phyloP scores from a whole-genome alignment of 2,329 filamentous ascomycete genomes.

The Cladorrhinum sp. region DNA sequence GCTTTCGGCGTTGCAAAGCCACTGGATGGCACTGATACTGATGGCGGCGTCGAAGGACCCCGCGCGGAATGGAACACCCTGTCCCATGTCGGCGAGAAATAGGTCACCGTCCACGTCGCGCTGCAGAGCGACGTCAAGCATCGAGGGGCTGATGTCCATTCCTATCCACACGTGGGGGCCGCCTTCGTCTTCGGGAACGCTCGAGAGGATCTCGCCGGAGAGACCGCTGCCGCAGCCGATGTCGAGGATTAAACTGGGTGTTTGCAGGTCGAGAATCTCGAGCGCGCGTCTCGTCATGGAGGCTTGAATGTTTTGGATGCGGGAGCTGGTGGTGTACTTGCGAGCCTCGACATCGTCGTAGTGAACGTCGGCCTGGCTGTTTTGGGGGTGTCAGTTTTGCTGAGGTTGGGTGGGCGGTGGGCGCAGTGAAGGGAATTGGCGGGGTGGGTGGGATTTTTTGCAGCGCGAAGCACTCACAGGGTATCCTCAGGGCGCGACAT shows the following conservation, averaged over 20 bases:
- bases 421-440: slow-evolving; percentile 1
- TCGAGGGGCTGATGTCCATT: slow-evolving; percentile 92
- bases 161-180: slow-evolving; percentile 95
- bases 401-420: not conserved
- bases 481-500: slow-evolving; percentile 98
- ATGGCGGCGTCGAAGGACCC: slow-evolving; percentile 94
- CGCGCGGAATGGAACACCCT: slow-evolving; percentile 89
- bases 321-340: slow-evolving; percentile 95
- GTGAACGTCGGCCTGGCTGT: slow-evolving; percentile 89
- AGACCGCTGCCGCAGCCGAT: slow-evolving; percentile 95
- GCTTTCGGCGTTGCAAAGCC: slow-evolving; percentile 94
- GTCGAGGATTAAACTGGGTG: slow-evolving; percentile 87
- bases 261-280: slow-evolving; percentile 76
- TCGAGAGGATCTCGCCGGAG: slow-evolving; percentile 87
- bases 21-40: slow-evolving; percentile 94
- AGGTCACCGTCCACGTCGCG: slow-evolving; percentile 90
- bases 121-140: slow-evolving; percentile 93
- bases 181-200: slow-evolving; percentile 64
- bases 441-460: slow-evolving; percentile 7
- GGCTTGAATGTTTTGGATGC: slow-evolving; percentile 93
- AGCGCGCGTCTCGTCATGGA: slow-evolving; percentile 93
- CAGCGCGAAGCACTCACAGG: slow-evolving; percentile 56
- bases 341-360: slow-evolving; percentile 94
- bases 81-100: slow-evolving; percentile 91
- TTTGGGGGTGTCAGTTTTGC: slow-evolving; percentile 18